Evolutionary conservation across 2,329 filamentous ascomycete species (phyloP).

Genomic region (Elsinoe ampelina): DNA sequence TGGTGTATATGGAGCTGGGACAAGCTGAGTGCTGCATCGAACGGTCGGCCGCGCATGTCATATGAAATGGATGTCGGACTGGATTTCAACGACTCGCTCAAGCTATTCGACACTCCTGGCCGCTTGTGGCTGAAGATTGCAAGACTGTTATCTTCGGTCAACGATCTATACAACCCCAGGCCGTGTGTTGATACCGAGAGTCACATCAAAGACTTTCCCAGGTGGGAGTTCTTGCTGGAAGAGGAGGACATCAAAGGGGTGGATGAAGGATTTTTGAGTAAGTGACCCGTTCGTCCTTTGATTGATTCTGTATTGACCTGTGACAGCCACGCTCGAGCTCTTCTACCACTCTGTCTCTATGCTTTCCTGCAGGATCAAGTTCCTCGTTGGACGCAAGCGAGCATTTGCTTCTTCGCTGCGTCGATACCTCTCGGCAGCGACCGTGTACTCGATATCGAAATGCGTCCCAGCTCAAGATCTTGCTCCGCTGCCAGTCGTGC

Average conservation of each 20-base stretch:
- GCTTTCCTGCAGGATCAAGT: constrained; percentile 44
- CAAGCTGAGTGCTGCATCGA: constrained; percentile 39
- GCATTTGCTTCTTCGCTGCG: constrained; percentile 44
- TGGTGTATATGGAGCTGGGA: constrained; percentile 44
- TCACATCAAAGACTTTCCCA: constrained; percentile 13
- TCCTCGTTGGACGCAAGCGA: constrained; percentile 34
- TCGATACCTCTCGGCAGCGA: constrained; percentile 46
- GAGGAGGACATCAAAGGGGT: constrained; percentile 33
- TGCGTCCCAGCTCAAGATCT: constrained; percentile 37
- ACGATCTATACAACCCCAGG: constrained; percentile 39
- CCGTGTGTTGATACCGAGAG: constrained; percentile 21
- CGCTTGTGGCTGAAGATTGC: constrained; percentile 40
- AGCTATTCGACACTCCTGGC: constrained; percentile 38
- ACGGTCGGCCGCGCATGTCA: constrained; percentile 40
- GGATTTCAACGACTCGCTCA: constrained; percentile 32
- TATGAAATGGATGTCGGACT: constrained; percentile 40
- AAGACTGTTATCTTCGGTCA: constrained; percentile 38
- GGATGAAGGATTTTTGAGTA: constrained; percentile 39
- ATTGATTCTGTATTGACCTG: constrained; percentile 25
- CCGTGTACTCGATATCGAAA: constrained; percentile 42
- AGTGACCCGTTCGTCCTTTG: constrained; percentile 32
- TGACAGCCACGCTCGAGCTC: constrained; percentile 42
- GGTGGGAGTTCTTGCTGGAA: constrained; percentile 12
- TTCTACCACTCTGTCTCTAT: constrained; percentile 50
- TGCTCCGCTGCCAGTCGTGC: constrained; percentile 45